Evolutionary conservation across 2,329 filamentous ascomycete species (phyloP).

Genomic region (Fusarium austroafricanum): DNA sequence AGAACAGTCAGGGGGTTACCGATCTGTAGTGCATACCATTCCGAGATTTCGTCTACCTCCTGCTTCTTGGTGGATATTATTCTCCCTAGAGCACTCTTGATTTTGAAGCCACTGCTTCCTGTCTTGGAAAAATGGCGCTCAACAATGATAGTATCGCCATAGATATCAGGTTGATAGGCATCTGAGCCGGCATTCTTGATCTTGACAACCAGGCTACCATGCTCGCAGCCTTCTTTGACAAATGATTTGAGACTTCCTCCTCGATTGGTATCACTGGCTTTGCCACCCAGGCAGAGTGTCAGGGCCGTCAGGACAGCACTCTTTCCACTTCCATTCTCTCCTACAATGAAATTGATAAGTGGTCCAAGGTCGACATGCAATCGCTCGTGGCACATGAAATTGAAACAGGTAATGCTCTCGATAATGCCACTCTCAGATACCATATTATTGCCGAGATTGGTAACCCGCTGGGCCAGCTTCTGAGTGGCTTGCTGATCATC

Average conservation of each 20-base stretch:
- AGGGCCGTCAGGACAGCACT: constrained; percentile 94
- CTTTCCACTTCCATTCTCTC: constrained; percentile 97
- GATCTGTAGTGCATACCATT: constrained; percentile 93
- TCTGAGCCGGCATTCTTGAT: constrained; percentile 91
- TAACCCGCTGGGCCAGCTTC: constrained; percentile 64
- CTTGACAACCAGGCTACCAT: constrained; percentile 79
- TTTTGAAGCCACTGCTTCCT: constrained; percentile 84
- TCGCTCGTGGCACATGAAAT: constrained; percentile 95
- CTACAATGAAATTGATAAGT: constrained; percentile 97
- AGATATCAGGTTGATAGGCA: constrained; percentile 84
- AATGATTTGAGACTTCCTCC: constrained; percentile 89
- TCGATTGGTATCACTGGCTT: constrained; percentile 91
- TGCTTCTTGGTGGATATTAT: constrained; percentile 84
- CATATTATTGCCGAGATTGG: constrained; percentile 72
- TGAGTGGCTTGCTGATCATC: constrained; percentile 75
- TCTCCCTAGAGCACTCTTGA: constrained; percentile 78
- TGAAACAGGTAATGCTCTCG: constrained; percentile 85
- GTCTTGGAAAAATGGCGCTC: constrained; percentile 86
- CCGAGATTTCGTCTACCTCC: constrained; percentile 91
- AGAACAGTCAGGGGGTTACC: constrained; percentile 97
- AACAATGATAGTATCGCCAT: constrained; percentile 87
- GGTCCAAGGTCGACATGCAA: constrained; percentile 89
- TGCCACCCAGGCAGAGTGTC: constrained; percentile 93
- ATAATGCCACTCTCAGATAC: constrained; percentile 88
- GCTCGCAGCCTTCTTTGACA: constrained; percentile 88